Conservation (phyloP, 2,329 filamentous ascomycete genomes). For the Dactylella cylindrospora region DNA sequence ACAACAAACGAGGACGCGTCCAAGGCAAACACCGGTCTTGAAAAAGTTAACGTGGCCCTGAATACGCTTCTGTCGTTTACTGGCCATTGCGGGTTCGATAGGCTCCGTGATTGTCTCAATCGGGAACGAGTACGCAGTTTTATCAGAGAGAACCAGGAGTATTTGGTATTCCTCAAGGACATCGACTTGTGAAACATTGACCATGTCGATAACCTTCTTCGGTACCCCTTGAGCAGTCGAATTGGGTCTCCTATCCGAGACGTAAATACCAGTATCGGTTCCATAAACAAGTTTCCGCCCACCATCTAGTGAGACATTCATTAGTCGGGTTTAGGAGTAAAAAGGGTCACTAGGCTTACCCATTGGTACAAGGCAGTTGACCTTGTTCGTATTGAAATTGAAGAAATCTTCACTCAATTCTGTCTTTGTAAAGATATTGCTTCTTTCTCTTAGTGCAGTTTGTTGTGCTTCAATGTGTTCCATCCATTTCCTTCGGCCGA, state of each 20-base stretch:
- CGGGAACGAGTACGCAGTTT: constrained; percentile 86
- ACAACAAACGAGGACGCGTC: constrained; percentile 90
- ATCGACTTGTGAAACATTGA: constrained; percentile 89
- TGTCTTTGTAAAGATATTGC: constrained; percentile 69
- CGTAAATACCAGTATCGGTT: constrained; percentile 89
- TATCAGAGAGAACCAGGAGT: constrained; percentile 86
- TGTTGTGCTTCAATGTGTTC: constrained; percentile 93
- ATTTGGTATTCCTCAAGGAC: constrained; percentile 94
- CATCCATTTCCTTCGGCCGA: constrained; percentile 92
- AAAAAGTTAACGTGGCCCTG: constrained; percentile 98
- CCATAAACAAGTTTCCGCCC: constrained; percentile 92
- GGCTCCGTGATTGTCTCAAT: constrained; percentile 81
- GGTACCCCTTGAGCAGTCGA: constrained; percentile 69
- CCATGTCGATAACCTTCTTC: constrained; percentile 79
- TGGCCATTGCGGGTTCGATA: constrained; percentile 70
- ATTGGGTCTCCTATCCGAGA: constrained; percentile 86
- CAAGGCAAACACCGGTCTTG: constrained; percentile 92
- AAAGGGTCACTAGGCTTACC: constrained; percentile 59
- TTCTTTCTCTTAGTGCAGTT: constrained; percentile 74
- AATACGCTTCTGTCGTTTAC: constrained; percentile 91
- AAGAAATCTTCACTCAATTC: constrained; percentile 84
- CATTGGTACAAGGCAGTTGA: constrained; percentile 92
- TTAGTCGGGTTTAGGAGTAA: constrained; percentile 6
- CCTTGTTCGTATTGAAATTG: constrained; percentile 73
- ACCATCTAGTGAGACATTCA: constrained; percentile 65